Evolutionary conservation across 2,329 filamentous ascomycete genomes (phyloP), one percentile per base, ranked within the genome.

Genomic region (Aureobasidium sp.): DNA sequence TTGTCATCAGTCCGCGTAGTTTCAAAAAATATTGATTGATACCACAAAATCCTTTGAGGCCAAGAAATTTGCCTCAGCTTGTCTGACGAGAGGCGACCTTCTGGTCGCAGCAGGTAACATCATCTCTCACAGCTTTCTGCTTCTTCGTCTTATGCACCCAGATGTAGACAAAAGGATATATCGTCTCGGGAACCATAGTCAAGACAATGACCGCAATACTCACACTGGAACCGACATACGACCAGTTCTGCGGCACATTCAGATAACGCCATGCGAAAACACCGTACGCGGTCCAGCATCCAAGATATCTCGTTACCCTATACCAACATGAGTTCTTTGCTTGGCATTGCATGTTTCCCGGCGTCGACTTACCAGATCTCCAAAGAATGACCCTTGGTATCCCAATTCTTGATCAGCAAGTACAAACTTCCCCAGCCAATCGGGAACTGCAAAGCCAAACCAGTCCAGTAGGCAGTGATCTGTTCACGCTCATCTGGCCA

Each of bases 401-500:
- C 69, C 41, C 69, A 55, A 23, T 70, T 64, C 39, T 67, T 67
- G 29, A 74, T 36, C 59, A 75, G 68, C 39, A 70, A 65, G 26
- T 66, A 66, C 17, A 75, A 55, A 44, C 70, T 70, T 0, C 71
- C 74, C 72, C 72, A 75, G 15, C 72, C 71, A 61, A 76, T 76
- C 6, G 74, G 74, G 50, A 75, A 66, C 57, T 76, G 71, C 32
- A 77, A 60, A 53, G 72, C 66, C 37, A 73, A 50, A 0, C 74
- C 74, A 17, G 73, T 76, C 71, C 73, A 76, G 61, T 74, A 77
- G 23, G 74, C 75, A 3, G 74, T 76, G 27, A 75, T 62, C 55
- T 76, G 74, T 66, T 76, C 73, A 26, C 74, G 68, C 64, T 76
- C 74, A 64, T 76, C 74, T 1, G 73, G 73, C 67, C 69, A 77